Evolutionary conservation across 2,329 filamentous ascomycete genomes (phyloP).

Genomic region (Fusarium tjaetaba): DNA sequence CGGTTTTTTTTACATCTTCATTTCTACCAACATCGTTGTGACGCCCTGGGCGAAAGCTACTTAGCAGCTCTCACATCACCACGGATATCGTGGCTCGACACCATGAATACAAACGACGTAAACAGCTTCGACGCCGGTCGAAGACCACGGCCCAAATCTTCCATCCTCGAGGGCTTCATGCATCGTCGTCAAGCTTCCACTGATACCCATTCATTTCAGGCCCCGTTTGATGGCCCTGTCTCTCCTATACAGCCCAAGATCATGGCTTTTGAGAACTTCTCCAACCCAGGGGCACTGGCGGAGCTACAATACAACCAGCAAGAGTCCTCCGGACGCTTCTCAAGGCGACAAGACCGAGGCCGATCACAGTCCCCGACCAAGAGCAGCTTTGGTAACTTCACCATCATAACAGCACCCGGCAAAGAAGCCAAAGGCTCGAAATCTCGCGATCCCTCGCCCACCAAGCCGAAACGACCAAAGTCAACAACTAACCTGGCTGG

Average conservation of each 20-base stretch:
- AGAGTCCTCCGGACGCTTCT: slow-evolving; percentile 52
- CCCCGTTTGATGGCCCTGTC: slow-evolving; percentile 37
- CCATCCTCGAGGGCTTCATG: slow-evolving; percentile 61
- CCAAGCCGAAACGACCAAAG: slow-evolving; percentile 80
- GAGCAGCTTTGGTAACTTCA: slow-evolving; percentile 52
- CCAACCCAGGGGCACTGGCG: slow-evolving; percentile 59
- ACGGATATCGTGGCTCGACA: slow-evolving; percentile 2
- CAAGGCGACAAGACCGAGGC: slow-evolving; percentile 50
- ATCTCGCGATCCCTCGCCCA: slow-evolving; percentile 59
- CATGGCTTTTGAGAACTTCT: slow-evolving; percentile 49
- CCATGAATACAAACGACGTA: slow-evolving; percentile 21
- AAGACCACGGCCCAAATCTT: slow-evolving; percentile 59
- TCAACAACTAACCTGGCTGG: slow-evolving; percentile 84
- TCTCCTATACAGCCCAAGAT: slow-evolving; percentile 42
- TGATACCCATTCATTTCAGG: slow-evolving; percentile 49
- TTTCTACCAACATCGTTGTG: slow-evolving; percentile 7
- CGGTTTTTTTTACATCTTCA: slow-evolving; percentile 13
- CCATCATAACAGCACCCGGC: slow-evolving; percentile 54
- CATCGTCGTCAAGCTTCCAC: slow-evolving; percentile 60
- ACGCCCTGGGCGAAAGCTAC: background rate
- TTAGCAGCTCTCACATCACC: slow-evolving; percentile 17
- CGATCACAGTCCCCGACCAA: slow-evolving; percentile 58
- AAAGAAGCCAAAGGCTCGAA: slow-evolving; percentile 55
- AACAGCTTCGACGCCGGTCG: slow-evolving; percentile 35
- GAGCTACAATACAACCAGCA: slow-evolving; percentile 68